Evolutionary conservation across 257 asterid genomes (phyloP), one percentile per base, ranked within the genome.

Genomic region (Solanum medicagineum): DNA sequence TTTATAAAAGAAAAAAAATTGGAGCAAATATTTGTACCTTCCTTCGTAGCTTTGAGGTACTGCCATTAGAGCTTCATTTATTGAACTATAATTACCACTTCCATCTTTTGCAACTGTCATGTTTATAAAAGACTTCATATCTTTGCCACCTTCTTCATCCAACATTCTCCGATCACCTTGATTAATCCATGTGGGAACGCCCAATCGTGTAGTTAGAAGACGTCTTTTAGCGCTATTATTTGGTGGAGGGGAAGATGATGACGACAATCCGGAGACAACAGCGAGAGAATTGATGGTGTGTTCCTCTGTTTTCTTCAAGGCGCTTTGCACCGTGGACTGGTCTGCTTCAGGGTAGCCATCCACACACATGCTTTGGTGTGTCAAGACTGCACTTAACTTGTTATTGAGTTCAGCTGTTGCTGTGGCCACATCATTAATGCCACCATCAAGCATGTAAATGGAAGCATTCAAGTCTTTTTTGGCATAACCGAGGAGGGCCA

Each of bases 41-140:
- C 94, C 98, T 8, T 88, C 70, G 75, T 89, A 91, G 19, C 81
- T 88, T 40, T 88, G 53, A 11, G 99, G 98, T 81, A 95, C 84
- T 10, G 98, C 94, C 1, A 87, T 87, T 86, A 96, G 81, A 36
- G 99, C 99, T 7, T 85, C 95, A 69, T 81, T 73, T 42, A 96
- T 85, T 56, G 97, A 92, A 2, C 90, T 86, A 45, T 90, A 93
- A 63, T 94, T 88, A 6, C 97, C 99, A 11, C 90, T 89, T 1
- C 94, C 94, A 79, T 96, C 98, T 87, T 94, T 94, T 0, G 98
- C 97, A 45, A 96, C 97, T 6, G 94, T 93, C 10, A 85, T 92
- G 73, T 96, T 91, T 0, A 97, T 94, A 26, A 85, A 26, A 16
- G 17, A 10, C 83, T 26, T 79, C 22, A 29, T 89, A 54, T 82